Base-by-base conservation (phyloP, 2,329 filamentous ascomycete species). In the Stenocarpella maydis region DNA sequence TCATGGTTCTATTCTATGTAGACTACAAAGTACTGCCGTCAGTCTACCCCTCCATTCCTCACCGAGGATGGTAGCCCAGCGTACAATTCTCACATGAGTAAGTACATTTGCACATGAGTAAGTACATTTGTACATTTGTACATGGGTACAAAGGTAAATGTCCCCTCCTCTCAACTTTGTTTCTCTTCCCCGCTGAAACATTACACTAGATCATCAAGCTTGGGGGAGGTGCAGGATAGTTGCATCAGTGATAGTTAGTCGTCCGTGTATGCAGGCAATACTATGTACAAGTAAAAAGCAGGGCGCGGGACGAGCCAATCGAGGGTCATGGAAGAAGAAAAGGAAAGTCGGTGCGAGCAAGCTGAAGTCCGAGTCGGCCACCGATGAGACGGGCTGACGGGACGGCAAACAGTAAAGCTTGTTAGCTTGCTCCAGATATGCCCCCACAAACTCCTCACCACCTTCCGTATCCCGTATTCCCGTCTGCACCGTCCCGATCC, bases 291-390 rank as follows among this genome's bases (percentile, higher is more conserved):
- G 31, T 8, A 31, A 31, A 8, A 31, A 31, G 31, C 31, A 31
- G 31, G 31, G 4, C 4, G 8, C 4, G 8, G 41, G 26, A 34
- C 26, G 43, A 63, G 58, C 58, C 58, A 63, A 63, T 49, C 58
- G 58, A 47, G 58, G 19, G 6, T 28, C 41, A 61, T 47, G 26
- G 19, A 47, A 45, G 9, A 14, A 19, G n/a, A 19, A 21, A 41
- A 14, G 34, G 10, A 12, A 12, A 37, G 9, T 12, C n/a, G n/a
- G n/a, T n/a, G n/a, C n/a, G n/a, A n/a, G n/a, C n/a, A n/a, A n/a
- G n/a, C n/a, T n/a, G n/a, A n/a, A n/a, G n/a, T 63, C 58, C 58
- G 58, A 63, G 43, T 63, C 58, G 58, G 58, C 58, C 58, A 63
- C 58, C 58, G 58, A 63, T 37, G 19, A 49, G 47, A 49, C 47